phyloP scores from a whole-genome alignment of 2,329 filamentous ascomycete species.

The Cercospora sp. region DNA sequence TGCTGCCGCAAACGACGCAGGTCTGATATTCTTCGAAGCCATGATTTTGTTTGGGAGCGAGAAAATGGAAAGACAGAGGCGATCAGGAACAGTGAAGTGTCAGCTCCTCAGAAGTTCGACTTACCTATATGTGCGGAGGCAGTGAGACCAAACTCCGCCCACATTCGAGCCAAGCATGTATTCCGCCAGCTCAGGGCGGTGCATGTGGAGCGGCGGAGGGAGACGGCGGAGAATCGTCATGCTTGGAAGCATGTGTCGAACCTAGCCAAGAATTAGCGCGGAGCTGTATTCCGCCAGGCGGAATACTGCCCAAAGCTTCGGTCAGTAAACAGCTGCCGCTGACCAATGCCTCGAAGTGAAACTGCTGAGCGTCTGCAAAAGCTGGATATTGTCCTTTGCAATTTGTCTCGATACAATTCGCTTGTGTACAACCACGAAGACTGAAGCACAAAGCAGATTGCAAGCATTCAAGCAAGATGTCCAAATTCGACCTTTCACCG shows the following conservation, averaged over 20 bases:
- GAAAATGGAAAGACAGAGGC: background rate
- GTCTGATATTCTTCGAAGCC: background rate
- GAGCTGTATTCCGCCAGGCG: background rate
- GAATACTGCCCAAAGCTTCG: background rate
- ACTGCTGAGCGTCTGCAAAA: background rate
- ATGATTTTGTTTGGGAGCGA: background rate
- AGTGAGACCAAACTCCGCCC: background rate
- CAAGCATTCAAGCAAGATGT: background rate
- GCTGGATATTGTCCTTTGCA: background rate
- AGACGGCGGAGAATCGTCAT: background rate
- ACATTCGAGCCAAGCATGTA: background rate
- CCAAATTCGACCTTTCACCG: background rate
- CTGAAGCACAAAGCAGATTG: background rate
- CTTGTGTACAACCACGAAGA: background rate
- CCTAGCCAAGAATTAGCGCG: background rate
- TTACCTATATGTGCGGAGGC: background rate
- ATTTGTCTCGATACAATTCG: background rate
- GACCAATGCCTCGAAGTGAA: background rate
- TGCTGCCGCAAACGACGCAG: background rate
- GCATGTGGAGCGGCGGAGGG: background rate
- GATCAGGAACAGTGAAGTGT: background rate
- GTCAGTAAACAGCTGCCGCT: background rate
- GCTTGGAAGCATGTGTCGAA: background rate
- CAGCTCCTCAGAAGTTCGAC: background rate
- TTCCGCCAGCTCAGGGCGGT: background rate